Conservation (phyloP, 2,329 filamentous ascomycete species). For the Aureobasidium mangrovei region DNA sequence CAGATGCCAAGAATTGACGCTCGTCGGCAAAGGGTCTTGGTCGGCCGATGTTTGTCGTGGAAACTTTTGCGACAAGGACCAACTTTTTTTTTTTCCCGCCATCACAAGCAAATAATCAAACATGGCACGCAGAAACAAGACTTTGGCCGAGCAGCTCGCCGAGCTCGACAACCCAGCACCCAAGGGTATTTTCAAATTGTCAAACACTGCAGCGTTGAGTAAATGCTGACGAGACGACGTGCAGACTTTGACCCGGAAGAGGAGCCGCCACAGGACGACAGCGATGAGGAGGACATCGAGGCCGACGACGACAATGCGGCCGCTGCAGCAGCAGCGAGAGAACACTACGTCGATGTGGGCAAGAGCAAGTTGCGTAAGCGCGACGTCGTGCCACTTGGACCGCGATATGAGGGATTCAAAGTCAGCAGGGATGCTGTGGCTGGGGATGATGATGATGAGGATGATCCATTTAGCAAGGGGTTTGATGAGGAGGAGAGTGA, state of each 20-base stretch:
- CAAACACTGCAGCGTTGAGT: too few species aligned
- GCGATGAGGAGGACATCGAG: conserved; percentile 44
- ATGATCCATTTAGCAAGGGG: conserved; percentile 39
- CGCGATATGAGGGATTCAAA: conserved; percentile 68
- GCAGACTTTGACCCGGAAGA: conserved; percentile 79
- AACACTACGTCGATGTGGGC: conserved; percentile 76
- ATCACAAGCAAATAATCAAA: background rate
- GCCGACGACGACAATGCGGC: conserved; percentile 34
- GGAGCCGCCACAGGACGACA: conserved; percentile 47
- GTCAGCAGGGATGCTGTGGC: conserved; percentile 63
- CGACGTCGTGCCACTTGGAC: conserved; percentile 60
- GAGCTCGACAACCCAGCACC: conserved; percentile 22
- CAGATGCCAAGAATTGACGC: background rate
- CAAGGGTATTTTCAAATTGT: conserved; percentile 20
- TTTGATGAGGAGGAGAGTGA: conserved; percentile 40
- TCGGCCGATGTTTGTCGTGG: background rate
- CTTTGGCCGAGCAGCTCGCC: conserved; percentile 21
- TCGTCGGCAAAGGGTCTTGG: conserved; percentile 1
- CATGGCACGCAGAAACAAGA: conserved; percentile 15
- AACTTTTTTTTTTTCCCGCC: conserved; percentile 4
- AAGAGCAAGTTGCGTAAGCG: conserved; percentile 78
- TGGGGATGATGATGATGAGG: conserved; percentile 38
- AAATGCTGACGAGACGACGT: too few species aligned
- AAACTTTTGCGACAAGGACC: conserved; percentile 12
- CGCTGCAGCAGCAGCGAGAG: conserved; percentile 65